phyloP scores from a whole-genome alignment of 371 early-diverging fungal genomes.

The Dichotomocladium elegans region DNA sequence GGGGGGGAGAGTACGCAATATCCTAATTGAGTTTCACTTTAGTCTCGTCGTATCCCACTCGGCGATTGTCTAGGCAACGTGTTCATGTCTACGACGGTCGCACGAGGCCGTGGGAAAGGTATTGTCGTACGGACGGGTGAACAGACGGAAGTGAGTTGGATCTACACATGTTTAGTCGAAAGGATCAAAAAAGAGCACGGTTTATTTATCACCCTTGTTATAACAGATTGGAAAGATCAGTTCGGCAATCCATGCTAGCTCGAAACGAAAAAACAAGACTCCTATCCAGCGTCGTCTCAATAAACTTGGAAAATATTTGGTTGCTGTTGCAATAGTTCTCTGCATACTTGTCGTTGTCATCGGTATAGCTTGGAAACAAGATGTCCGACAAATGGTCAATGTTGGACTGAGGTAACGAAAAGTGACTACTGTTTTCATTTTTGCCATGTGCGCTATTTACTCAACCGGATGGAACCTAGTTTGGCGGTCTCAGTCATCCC shows the following conservation, averaged over 20 bases:
- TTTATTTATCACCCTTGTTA: no score
- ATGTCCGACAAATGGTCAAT: constrained; percentile 37
- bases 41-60: constrained; percentile 57
- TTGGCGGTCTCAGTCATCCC: constrained; percentile 92
- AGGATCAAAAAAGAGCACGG: background rate
- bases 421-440: background rate
- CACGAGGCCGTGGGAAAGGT: constrained; percentile 72
- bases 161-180: constrained; percentile 16
- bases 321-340: constrained; percentile 73
- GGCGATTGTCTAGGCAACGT: constrained; percentile 71
- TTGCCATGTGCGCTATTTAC: no score
- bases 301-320: constrained; percentile 67
- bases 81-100: constrained; percentile 71
- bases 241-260: constrained; percentile 74
- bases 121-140: constrained; percentile 79
- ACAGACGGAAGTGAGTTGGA: constrained; percentile 67
- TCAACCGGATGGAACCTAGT: no score
- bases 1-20: no score
- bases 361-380: constrained; percentile 67
- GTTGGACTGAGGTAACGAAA: constrained; percentile 39
- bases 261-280: constrained; percentile 62
- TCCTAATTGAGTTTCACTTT: no score
- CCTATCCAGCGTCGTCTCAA: constrained; percentile 75
- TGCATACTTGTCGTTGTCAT: constrained; percentile 82
- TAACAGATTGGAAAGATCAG: constrained; percentile 86